These are phyloP conservation scores for Scedosporium boydii DNA, from an alignment of 2,329 filamentous ascomycete species.

Conservation along the genomic window DNA sequence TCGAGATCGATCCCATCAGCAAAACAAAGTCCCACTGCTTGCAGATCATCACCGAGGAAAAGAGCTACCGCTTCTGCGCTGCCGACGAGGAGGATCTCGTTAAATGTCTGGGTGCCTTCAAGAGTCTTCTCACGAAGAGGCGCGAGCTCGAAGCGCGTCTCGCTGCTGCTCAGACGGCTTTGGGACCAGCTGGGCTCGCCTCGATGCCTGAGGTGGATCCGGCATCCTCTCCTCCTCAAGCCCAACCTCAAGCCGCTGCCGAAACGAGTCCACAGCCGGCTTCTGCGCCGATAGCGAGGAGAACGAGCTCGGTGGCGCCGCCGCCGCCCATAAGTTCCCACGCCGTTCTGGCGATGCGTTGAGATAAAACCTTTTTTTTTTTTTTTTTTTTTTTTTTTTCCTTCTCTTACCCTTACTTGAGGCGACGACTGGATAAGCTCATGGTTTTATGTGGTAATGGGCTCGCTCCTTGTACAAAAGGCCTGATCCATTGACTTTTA, in stretches of 20 bases:
- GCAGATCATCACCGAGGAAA: constrained; percentile 90
- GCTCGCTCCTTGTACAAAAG: not conserved
- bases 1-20: constrained; percentile 83
- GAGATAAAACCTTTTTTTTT: not conserved
- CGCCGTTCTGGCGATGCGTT: not conserved
- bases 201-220: not conserved
- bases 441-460: too few species aligned
- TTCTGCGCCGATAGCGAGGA: not conserved
- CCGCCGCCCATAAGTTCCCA: not conserved
- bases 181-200: not conserved
- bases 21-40: constrained; percentile 78
- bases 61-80: constrained; percentile 68
- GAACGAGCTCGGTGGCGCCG: not conserved
- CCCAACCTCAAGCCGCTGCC: not conserved
- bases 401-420: not conserved
- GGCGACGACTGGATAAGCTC: not conserved
- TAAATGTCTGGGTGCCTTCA: constrained; percentile 81
- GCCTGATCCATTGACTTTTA: not conserved
- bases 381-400: not conserved
- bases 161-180: constrained; percentile 16
- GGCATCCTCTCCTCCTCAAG: not conserved
- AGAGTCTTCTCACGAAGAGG: constrained; percentile 69
- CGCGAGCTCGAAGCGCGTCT: constrained; percentile 49
- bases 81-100: constrained; percentile 73
- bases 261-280: not conserved